A percentile compares a stretch with the other conserved stretches of the same genome.
phyloP scores from a whole-genome alignment of 306 rosid genomes.

The Abrus pulchellus region DNA sequence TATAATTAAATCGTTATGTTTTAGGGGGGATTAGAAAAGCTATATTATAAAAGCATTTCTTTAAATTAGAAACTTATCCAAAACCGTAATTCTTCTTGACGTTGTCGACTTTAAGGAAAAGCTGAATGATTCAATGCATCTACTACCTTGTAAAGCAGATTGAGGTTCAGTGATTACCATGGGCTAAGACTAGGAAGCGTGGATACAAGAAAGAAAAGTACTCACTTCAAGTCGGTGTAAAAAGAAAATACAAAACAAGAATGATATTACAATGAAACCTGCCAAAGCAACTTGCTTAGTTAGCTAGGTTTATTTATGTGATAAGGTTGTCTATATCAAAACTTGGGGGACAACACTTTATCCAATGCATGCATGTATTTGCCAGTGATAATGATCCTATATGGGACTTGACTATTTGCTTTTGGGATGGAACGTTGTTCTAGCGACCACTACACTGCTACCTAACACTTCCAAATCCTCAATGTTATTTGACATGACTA shows the following conservation, averaged over 20 bases:
- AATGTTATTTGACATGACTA: slow-evolving; percentile 23
- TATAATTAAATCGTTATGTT: background rate
- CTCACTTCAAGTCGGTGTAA: background rate
- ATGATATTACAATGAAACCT: slow-evolving; percentile 9
- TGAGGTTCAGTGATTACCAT: no score
- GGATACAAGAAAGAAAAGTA: background rate
- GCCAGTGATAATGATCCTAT: slow-evolving; percentile 22
- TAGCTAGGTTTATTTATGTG: slow-evolving; percentile 26
- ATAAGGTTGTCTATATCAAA: slow-evolving; percentile 25
- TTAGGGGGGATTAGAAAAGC: no score
- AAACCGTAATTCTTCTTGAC: background rate
- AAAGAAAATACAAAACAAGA: background rate
- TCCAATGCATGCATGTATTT: slow-evolving; percentile 39
- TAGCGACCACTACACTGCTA: slow-evolving; percentile 26
- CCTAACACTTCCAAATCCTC: slow-evolving; percentile 32
- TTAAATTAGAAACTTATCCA: background rate
- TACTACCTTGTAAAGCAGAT: no score
- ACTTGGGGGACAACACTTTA: slow-evolving; percentile 50
- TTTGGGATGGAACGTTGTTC: slow-evolving; percentile 41
- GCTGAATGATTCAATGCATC: slow-evolving; percentile 4
- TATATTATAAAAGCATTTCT: background rate
- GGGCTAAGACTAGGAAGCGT: slow-evolving; percentile 3
- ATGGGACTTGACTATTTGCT: slow-evolving; percentile 41
- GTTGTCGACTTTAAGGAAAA: background rate
- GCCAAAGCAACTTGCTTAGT: slow-evolving; percentile 1